A percentile compares a stretch with the other conserved stretches of the same genome.
Evolutionary conservation across 2,329 filamentous ascomycete species (phyloP).

Genomic region (Aspergillus caelatus): DNA sequence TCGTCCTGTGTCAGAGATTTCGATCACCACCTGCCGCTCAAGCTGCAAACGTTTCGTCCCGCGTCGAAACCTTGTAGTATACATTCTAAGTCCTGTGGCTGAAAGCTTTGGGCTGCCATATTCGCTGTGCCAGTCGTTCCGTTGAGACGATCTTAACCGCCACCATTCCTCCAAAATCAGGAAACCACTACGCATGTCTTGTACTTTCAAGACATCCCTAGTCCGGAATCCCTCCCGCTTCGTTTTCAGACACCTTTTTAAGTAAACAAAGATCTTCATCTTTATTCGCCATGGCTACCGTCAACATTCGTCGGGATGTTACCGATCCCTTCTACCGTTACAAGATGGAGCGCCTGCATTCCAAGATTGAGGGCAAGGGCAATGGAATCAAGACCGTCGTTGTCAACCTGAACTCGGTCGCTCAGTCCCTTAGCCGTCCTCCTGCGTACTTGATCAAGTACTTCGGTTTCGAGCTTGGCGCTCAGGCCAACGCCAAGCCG

Average conservation of each 20-base stretch:
- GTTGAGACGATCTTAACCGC: constrained; percentile 36
- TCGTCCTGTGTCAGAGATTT: constrained; percentile 93
- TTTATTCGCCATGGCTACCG: constrained; percentile 79
- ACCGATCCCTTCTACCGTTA: constrained; percentile 99
- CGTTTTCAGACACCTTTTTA: constrained; percentile 30
- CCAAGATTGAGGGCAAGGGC: constrained; percentile 99
- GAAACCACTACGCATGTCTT: constrained; percentile 61
- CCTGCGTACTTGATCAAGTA: constrained; percentile 98
- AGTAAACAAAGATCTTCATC: constrained; percentile 30
- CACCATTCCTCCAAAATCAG: constrained; percentile 29
- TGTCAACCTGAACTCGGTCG: constrained; percentile 93
- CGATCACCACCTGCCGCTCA: constrained; percentile 89
- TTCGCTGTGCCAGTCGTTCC: constrained; percentile 29
- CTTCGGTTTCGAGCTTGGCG: constrained; percentile 98
- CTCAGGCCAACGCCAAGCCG: constrained; percentile 97
- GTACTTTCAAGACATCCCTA: constrained; percentile 50
- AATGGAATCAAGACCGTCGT: constrained; percentile 99
- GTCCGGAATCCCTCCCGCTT: constrained; percentile 45
- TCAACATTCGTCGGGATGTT: constrained; percentile 98
- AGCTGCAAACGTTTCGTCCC: constrained; percentile 97
- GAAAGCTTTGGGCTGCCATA: constrained; percentile 51
- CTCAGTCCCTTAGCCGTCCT: constrained; percentile 86
- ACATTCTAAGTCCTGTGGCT: constrained; percentile 90
- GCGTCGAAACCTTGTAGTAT: constrained; percentile 90
- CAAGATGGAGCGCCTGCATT: constrained; percentile 99